phyloP scores from a whole-genome alignment of 1,284 basidiomycete species.

The Kwoniella shivajii region DNA sequence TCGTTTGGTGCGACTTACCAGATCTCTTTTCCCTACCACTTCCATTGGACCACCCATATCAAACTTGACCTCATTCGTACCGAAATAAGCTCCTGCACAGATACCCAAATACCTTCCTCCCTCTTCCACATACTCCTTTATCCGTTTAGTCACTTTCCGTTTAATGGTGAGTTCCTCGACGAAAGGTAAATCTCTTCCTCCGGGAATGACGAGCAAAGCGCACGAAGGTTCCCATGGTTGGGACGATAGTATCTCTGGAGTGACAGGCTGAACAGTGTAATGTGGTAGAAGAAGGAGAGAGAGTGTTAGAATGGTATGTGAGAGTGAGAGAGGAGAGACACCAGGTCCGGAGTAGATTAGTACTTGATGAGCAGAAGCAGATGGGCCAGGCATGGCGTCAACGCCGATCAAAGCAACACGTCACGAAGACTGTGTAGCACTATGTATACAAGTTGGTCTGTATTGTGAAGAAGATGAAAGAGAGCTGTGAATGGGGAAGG shows the following conservation, averaged over 20 bases:
- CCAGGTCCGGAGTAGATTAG: slow-evolving; percentile 77
- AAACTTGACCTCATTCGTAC: slow-evolving; percentile 57
- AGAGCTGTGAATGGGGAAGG: no score
- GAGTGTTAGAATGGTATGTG: slow-evolving; percentile 63
- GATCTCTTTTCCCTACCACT: slow-evolving; percentile 58
- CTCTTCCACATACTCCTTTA: slow-evolving; percentile 65
- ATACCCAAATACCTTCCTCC: slow-evolving; percentile 73
- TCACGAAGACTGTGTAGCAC: no score
- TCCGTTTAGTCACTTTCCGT: slow-evolving; percentile 54
- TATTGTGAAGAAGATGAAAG: no score
- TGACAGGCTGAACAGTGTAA: slow-evolving; percentile 74
- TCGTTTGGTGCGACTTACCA: slow-evolving; percentile 42
- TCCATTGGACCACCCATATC: slow-evolving; percentile 58
- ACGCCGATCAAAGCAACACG: background rate
- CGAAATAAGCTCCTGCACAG: slow-evolving; percentile 65
- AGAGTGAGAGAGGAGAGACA: slow-evolving; percentile 63
- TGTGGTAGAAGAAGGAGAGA: slow-evolving; percentile 66
- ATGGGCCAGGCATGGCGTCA: slow-evolving; percentile 43
- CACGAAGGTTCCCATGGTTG: slow-evolving; percentile 77
- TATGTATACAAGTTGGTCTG: no score
- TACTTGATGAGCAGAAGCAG: slow-evolving; percentile 59
- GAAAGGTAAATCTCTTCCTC: slow-evolving; percentile 61
- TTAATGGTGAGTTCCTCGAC: slow-evolving; percentile 56
- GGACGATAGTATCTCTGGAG: slow-evolving; percentile 61
- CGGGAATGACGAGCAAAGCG: slow-evolving; percentile 75